These are phyloP conservation scores for Mortierella sp. DNA, from an alignment of 371 early-diverging fungal genomes.

Conservation along the genomic window DNA sequence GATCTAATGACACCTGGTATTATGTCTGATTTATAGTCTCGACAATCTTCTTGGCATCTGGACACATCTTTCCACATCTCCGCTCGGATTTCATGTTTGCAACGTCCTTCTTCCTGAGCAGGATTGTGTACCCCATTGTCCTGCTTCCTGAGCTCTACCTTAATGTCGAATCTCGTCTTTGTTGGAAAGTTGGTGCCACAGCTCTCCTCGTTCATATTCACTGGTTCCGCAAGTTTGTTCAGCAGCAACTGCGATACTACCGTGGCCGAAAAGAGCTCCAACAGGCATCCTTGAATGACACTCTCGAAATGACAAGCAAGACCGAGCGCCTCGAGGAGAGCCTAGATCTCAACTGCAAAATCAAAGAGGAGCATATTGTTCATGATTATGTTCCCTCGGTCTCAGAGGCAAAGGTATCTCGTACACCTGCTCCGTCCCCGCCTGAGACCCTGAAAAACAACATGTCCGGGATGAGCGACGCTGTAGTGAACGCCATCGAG, in stretches of 20 bases:
- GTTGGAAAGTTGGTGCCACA: conserved; percentile 36
- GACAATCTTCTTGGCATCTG: conserved; percentile 40
- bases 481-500: conserved; percentile 7
- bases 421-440: too few relatives aligned
- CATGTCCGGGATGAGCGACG: conserved; percentile 14
- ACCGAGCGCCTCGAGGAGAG: too few relatives aligned
- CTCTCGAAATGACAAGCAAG: background rate
- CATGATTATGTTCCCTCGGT: background rate
- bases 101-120: conserved; percentile 22
- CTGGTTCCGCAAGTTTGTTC: conserved; percentile 47
- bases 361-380: background rate
- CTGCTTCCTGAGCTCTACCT: conserved; percentile 40
- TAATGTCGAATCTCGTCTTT: conserved; percentile 36
- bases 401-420: background rate
- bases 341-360: background rate
- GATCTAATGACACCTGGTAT: too few relatives aligned
- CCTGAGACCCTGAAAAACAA: conserved; percentile 1
- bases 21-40: conserved; percentile 17
- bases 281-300: background rate
- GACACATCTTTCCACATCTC: conserved; percentile 45
- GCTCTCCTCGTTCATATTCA: conserved; percentile 39
- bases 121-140: conserved; percentile 35
- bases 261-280: conserved; percentile 6
- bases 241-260: conserved; percentile 39
- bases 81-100: conserved; percentile 39